Evolutionary conservation across 108 stramenopile genomes (phyloP).

Genomic region (Cyclotella baltica): DNA sequence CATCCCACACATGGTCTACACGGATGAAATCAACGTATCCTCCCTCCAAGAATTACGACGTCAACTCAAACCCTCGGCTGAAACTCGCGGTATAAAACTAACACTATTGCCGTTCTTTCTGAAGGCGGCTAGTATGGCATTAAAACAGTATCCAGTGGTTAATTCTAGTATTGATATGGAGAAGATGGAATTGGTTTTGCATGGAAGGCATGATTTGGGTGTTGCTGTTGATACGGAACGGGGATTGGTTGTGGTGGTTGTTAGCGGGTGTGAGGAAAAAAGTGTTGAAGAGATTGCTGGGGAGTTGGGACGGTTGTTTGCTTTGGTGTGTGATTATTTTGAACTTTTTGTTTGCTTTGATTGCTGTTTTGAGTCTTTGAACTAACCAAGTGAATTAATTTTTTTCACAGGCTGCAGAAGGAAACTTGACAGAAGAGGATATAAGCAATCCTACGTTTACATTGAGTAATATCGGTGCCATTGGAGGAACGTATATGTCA

Average conservation of each 20-base stretch:
- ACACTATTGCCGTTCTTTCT: conserved; percentile 90
- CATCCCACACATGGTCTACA: conserved; percentile 97
- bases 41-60: conserved; percentile 64
- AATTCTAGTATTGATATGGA: conserved; percentile 89
- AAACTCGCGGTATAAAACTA: conserved; percentile 61
- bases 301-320: conserved; percentile 85
- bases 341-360: neutral
- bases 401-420: conserved; percentile 42
- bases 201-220: conserved; percentile 92
- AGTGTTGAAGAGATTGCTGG: conserved; percentile 86
- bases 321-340: conserved; percentile 37
- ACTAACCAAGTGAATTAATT: neutral
- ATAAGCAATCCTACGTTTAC: conserved; percentile 91
- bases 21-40: conserved; percentile 92
- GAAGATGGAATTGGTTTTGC: conserved; percentile 68
- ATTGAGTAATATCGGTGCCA: conserved; percentile 96
- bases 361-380: neutral
- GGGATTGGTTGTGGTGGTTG: conserved; percentile 94
- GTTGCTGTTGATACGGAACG: conserved; percentile 97
- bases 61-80: conserved; percentile 65
- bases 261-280: conserved; percentile 76
- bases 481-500: conserved; percentile 95
- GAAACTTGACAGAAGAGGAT: conserved; percentile 76
- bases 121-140: conserved; percentile 92
- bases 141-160: conserved; percentile 84